phyloP scores from a whole-genome alignment of 306 rosid species.

The Cucumis melo region DNA sequence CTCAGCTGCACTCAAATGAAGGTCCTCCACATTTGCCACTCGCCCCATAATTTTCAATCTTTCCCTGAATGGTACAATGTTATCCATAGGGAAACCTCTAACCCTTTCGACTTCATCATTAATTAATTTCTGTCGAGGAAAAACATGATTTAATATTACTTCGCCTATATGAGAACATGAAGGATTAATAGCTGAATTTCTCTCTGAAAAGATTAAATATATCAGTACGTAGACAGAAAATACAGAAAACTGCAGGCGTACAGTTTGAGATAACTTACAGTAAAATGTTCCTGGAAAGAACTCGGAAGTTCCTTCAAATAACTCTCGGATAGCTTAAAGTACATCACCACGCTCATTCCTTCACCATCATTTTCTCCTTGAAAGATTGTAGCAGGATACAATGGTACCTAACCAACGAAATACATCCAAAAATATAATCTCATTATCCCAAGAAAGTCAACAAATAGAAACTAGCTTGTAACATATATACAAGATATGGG shows the following conservation, averaged over 20 bases:
- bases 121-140: conserved; percentile 54
- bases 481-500: neutral
- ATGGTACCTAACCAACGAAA: conserved; percentile 53
- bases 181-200: neutral
- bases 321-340: conserved; percentile 71
- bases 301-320: conserved; percentile 63
- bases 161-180: neutral
- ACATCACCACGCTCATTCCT: conserved; percentile 83
- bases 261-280: conserved; percentile 34
- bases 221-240: neutral
- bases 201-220: neutral
- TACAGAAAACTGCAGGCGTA: neutral
- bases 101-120: conserved; percentile 97
- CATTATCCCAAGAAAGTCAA: neutral
- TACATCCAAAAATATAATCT: neutral
- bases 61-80: conserved; percentile 78
- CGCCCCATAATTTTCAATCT: conserved; percentile 82
- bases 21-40: conserved; percentile 68
- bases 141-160: neutral
- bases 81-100: conserved; percentile 79
- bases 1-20: conserved; percentile 59
- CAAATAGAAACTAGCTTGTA: neutral
- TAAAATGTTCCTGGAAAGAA: conserved; percentile 56
- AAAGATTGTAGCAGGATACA: conserved; percentile 66
- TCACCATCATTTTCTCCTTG: conserved; percentile 93